Base-by-base conservation (phyloP, 768 basidiomycete genomes). In the Tricholomella constricta region DNA sequence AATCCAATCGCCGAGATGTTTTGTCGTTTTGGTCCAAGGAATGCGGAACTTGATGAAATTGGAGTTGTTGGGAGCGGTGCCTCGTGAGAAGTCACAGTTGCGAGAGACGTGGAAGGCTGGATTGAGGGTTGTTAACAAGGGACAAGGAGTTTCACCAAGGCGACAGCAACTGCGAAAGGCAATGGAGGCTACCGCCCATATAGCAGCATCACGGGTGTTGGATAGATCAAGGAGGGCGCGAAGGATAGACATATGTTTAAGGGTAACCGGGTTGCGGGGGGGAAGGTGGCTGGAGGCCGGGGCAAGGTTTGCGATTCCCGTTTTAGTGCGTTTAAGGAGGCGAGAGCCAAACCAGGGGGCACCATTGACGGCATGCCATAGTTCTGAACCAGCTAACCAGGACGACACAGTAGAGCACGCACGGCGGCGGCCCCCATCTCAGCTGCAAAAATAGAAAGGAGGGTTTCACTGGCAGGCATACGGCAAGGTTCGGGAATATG, bases 311-410 rank as follows among this genome's bases (percentile, higher is more conserved):
- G 45, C 52, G 0, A 63, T 63, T 2, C 55, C 46, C 4, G 48
- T 27, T 0, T 51, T 47, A 1, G 56, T 51, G 15, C 51, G 20
- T 5, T 64, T 49, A 2, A 67, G 55, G 0, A 55, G 26, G 15
- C 60, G 45, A 12, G 56, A 60, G 2, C 68, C 65, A 27, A 54
- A 12, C 73, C 71, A 73, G 3, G 61, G 57, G 2, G 69, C 71
- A 32, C 63, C 65, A 23, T 73, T 61, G 27, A 62, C 15, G 9
- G 45, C 0, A 37, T 29, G 29, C 29, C 29, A 29, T 6, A 29
- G 29, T 29, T 29, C 29, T 11, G 11, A 29, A 29, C 71, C 65
- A 0, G 68, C 60, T 0, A 75, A 29, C 70, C 74, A 75, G 0
- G 48, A 41, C 3, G 38, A 35, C 10, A 65, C 51, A 3, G 61